Conservation (phyloP, 805 yeast genomes). For the Citeromyces matritensis region DNA sequence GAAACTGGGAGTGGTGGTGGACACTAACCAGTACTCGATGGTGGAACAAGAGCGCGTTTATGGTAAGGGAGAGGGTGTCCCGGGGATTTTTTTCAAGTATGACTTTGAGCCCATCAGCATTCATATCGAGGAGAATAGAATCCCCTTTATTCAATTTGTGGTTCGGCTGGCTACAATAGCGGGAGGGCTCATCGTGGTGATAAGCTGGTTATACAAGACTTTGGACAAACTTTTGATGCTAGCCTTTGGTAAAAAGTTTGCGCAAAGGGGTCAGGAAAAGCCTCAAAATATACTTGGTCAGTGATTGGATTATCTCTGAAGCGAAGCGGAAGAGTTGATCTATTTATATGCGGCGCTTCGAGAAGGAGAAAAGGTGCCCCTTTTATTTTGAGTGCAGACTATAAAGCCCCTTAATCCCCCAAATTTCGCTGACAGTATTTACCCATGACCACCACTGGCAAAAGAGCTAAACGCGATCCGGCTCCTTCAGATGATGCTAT, state of each 20-base stretch:
- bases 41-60: constrained; percentile 21
- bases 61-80: constrained; percentile 17
- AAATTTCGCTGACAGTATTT: too few relatives aligned
- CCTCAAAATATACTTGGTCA: constrained; percentile 3
- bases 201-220: constrained; percentile 47
- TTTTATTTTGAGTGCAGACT: too few relatives aligned
- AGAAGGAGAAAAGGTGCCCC: too few relatives aligned
- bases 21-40: constrained; percentile 78
- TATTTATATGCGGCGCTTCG: too few relatives aligned
- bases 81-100: constrained; percentile 75
- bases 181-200: constrained; percentile 67
- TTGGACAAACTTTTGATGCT: constrained; percentile 37
- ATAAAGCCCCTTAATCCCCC: too few relatives aligned
- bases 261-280: constrained; percentile 30
- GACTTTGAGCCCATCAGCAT: constrained; percentile 82
- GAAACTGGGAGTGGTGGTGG: constrained; percentile 54
- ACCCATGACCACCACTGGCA: too few relatives aligned
- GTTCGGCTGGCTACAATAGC: constrained; percentile 66
- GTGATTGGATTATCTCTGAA: too few relatives aligned
- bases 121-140: constrained; percentile 50
- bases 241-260: constrained; percentile 42
- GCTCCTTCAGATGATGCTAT: too few relatives aligned
- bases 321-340: too few relatives aligned
- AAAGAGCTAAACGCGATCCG: too few relatives aligned
- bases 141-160: constrained; percentile 66